These are phyloP conservation scores for Mucor mucedo DNA, from an alignment of 371 early-diverging fungal species.

Conservation along the genomic window DNA sequence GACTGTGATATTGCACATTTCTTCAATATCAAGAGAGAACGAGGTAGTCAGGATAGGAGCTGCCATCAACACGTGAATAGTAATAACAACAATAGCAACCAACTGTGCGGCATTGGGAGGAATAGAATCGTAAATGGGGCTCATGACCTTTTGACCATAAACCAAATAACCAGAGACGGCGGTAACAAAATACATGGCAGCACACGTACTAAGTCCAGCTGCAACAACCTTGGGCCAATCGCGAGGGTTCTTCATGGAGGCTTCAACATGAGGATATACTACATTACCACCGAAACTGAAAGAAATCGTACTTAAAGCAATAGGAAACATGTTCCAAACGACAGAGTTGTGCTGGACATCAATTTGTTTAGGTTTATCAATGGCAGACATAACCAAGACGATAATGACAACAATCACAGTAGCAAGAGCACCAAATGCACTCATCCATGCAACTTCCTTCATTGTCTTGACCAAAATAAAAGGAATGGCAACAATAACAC, in stretches of 20 bases:
- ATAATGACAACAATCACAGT: constrained; percentile 52
- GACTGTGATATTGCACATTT: constrained; percentile 61
- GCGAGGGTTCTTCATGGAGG: constrained; percentile 79
- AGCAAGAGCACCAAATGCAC: constrained; percentile 62
- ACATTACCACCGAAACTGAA: constrained; percentile 84
- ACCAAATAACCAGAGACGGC: constrained; percentile 85
- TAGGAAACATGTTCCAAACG: constrained; percentile 58
- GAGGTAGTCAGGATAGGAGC: constrained; percentile 83
- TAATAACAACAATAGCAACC: constrained; percentile 76
- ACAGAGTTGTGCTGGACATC: constrained; percentile 44
- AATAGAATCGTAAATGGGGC: constrained; percentile 79
- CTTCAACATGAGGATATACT: constrained; percentile 84
- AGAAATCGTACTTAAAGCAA: constrained; percentile 69
- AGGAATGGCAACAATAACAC: constrained; percentile 55
- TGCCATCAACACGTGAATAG: constrained; percentile 83
- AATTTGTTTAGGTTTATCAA: constrained; percentile 22
- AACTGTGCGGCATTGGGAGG: constrained; percentile 65
- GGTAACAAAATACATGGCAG: constrained; percentile 74
- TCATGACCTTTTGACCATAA: constrained; percentile 73
- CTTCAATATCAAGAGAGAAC: constrained; percentile 76
- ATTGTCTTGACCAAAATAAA: constrained; percentile 62
- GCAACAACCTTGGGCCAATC: constrained; percentile 75
- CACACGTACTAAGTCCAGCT: constrained; percentile 72
- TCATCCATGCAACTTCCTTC: constrained; percentile 67
- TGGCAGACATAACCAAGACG: constrained; percentile 46